These are phyloP conservation scores for Gorgonomyces haynaldii DNA, from an alignment of 192 early-diverging fungal species.

Conservation along the genomic window DNA sequence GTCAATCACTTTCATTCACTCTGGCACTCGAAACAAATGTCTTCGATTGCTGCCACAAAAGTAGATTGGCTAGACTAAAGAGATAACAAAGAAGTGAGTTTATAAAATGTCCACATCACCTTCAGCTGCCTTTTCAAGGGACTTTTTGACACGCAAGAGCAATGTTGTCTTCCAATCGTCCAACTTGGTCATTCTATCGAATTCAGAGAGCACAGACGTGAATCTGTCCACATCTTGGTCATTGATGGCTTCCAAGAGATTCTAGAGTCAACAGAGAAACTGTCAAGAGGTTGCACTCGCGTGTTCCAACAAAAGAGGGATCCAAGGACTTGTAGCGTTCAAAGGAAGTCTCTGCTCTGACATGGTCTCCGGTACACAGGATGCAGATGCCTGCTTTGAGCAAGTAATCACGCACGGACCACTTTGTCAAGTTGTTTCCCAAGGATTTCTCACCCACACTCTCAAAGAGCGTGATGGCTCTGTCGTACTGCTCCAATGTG, in stretches of 20 bases:
- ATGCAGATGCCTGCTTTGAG: slow-evolving; percentile 91
- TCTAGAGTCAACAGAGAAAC: slow-evolving; percentile 18
- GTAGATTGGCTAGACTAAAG: too few species aligned
- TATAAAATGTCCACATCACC: slow-evolving; percentile 2
- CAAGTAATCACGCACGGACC: slow-evolving; percentile 93
- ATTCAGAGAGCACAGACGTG: slow-evolving; percentile 67
- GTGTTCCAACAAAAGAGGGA: slow-evolving; percentile 65
- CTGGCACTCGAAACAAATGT: too few species aligned
- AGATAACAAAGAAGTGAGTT: too few species aligned
- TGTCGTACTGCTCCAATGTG: slow-evolving; percentile 75
- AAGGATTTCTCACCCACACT: slow-evolving; percentile 66
- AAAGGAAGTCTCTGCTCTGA: slow-evolving; percentile 63
- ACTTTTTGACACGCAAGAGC: slow-evolving; percentile 79
- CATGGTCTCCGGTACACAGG: slow-evolving; percentile 64
- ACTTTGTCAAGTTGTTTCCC: slow-evolving; percentile 86
- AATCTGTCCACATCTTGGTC: slow-evolving; percentile 72
- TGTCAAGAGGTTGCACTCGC: slow-evolving; percentile 49
- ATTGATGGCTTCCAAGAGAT: slow-evolving; percentile 62
- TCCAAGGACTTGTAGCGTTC: slow-evolving; percentile 83
- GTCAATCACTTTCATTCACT: too few species aligned
- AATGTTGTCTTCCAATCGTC: slow-evolving; percentile 96
- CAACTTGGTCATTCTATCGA: slow-evolving; percentile 78
- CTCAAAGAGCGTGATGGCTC: slow-evolving; percentile 87
- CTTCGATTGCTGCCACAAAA: too few species aligned
- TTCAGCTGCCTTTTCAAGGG: slow-evolving; percentile 37